Evolutionary conservation across 2,329 filamentous ascomycete genomes (phyloP).

Genomic region (Juglanconis juglandina): DNA sequence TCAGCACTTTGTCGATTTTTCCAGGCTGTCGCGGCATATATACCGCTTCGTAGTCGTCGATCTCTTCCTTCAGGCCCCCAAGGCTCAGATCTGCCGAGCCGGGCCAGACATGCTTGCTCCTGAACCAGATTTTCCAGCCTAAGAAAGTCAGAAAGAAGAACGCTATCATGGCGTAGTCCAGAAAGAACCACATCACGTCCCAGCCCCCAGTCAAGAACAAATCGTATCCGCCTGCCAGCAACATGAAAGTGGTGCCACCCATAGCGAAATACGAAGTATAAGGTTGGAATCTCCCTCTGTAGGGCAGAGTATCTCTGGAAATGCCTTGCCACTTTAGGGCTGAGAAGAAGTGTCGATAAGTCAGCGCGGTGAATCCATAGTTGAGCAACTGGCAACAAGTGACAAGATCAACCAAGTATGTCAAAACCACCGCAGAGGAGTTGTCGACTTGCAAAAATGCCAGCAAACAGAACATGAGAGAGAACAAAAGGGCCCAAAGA

Average conservation of each 20-base stretch:
- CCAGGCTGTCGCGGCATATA: neutral
- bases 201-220: constrained; percentile 17
- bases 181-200: constrained; percentile 20
- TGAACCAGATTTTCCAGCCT: constrained; percentile 11
- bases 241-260: constrained; percentile 13
- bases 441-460: constrained; percentile 60
- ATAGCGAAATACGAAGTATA: constrained; percentile 48
- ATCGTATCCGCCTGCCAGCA: constrained; percentile 14
- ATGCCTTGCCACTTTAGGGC: constrained; percentile 54
- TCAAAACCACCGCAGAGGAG: constrained; percentile 52
- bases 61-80: constrained; percentile 19
- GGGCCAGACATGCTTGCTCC: constrained; percentile 14
- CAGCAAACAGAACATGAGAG: constrained; percentile 59
- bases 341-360: constrained; percentile 56
- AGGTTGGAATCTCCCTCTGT: constrained; percentile 54
- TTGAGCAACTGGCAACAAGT: constrained; percentile 59
- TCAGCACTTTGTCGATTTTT: constrained; percentile 5
- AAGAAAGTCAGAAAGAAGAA: constrained; percentile 17
- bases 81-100: constrained; percentile 18
- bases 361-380: constrained; percentile 54
- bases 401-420: constrained; percentile 58
- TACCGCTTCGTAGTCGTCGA: constrained; percentile 18
- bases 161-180: constrained; percentile 20
- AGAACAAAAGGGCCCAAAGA: constrained; percentile 57
- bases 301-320: constrained; percentile 50